Evolutionary conservation across 176 grass and related monocot species (phyloP).

Genomic region (Raddia guianensis): DNA sequence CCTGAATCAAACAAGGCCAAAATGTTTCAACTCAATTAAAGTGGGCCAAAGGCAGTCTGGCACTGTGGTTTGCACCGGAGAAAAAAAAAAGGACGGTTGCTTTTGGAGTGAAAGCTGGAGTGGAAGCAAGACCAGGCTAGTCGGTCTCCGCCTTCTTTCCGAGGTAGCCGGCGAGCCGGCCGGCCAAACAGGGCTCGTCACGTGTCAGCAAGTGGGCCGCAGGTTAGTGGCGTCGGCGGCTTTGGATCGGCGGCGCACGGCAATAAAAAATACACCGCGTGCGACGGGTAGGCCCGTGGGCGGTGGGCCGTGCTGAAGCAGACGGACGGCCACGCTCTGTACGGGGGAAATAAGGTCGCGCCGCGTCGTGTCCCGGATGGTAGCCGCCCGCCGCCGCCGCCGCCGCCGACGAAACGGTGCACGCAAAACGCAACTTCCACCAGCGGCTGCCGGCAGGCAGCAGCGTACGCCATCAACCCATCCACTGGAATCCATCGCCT

Average conservation of each 20-base stretch:
- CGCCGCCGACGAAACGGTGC: slow-evolving; percentile 1
- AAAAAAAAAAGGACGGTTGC: neutral
- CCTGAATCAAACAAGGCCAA: too few species aligned
- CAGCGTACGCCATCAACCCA: slow-evolving; percentile 4
- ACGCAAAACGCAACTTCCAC: slow-evolving; percentile 7
- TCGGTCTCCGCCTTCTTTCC: too few species aligned
- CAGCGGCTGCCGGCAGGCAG: slow-evolving; percentile 20
- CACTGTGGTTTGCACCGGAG: neutral
- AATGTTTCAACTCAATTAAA: too few species aligned
- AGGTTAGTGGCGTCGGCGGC: slow-evolving; percentile 33
- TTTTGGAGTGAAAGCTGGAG: neutral
- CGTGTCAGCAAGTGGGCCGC: neutral
- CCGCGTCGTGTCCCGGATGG: slow-evolving; percentile 32
- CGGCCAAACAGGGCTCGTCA: neutral
- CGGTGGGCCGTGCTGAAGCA: neutral
- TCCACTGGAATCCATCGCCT: neutral
- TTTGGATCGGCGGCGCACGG: slow-evolving; percentile 24
- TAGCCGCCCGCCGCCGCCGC: neutral
- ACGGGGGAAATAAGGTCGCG: neutral
- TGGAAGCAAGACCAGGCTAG: neutral
- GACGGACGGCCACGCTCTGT: too few species aligned
- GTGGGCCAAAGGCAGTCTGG: too few species aligned
- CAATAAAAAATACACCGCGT: slow-evolving; percentile 4
- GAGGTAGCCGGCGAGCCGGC: neutral
- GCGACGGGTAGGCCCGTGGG: neutral